These are phyloP conservation scores for Pleurotus ostreatus DNA, from an alignment of 768 basidiomycete genomes.

Conservation along the genomic window DNA sequence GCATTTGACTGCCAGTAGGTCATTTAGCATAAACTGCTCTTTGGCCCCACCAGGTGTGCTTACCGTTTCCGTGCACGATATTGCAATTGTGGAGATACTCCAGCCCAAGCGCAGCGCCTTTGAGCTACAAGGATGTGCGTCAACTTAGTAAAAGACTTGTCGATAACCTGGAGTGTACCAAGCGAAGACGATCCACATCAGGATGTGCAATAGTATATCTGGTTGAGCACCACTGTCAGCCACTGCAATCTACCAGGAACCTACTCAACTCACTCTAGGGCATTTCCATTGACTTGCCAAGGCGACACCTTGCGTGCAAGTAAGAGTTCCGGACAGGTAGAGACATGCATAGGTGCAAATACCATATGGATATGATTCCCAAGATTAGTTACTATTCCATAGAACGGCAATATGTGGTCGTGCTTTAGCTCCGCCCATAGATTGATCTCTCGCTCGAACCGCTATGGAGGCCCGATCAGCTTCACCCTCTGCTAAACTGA, in stretches of 20 bases:
- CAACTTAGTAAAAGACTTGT: not conserved
- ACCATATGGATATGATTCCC: slow-evolving; percentile 49
- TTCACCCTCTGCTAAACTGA: no score
- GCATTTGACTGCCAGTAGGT: slow-evolving; percentile 46
- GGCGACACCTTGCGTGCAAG: slow-evolving; percentile 46
- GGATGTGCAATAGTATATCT: slow-evolving; percentile 23
- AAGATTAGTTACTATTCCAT: slow-evolving; percentile 52
- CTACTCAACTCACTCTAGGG: slow-evolving; percentile 37
- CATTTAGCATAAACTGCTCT: no score
- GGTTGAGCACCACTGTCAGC: not conserved
- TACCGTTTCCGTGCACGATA: slow-evolving; percentile 60
- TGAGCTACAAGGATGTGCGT: slow-evolving; percentile 28
- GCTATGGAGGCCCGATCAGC: slow-evolving; percentile 24
- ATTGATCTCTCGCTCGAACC: slow-evolving; percentile 52
- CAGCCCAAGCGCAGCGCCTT: slow-evolving; percentile 52
- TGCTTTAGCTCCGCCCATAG: slow-evolving; percentile 51
- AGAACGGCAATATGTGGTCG: slow-evolving; percentile 50
- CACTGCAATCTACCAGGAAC: not conserved
- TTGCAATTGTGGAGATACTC: slow-evolving; percentile 50
- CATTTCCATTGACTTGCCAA: slow-evolving; percentile 59
- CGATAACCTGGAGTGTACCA: slow-evolving; percentile 30
- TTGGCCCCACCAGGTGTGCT: slow-evolving; percentile 17
- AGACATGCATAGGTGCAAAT: slow-evolving; percentile 6
- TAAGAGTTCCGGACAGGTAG: not conserved
- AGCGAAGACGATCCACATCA: slow-evolving; percentile 32